These are phyloP conservation scores for Areca catechu DNA, from an alignment of 176 grass and related monocot genomes.

Conservation along the genomic window DNA sequence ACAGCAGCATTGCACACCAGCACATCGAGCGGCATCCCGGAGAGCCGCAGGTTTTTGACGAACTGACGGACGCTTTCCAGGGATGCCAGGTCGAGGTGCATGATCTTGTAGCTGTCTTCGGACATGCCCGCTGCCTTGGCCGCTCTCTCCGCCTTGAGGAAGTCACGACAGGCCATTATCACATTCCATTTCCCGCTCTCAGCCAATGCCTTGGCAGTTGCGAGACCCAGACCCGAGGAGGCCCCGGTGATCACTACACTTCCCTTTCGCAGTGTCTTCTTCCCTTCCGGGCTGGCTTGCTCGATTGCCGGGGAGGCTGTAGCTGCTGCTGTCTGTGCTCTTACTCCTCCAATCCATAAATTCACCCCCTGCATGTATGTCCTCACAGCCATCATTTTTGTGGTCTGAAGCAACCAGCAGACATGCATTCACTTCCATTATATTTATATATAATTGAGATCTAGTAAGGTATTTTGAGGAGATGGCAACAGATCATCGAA, in stretches of 20 bases:
- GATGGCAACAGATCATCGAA: no score
- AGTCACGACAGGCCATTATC: constrained; percentile 97
- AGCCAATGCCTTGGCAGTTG: constrained; percentile 85
- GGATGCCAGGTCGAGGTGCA: constrained; percentile 90
- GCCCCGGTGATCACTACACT: constrained; percentile 80
- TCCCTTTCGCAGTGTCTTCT: constrained; percentile 93
- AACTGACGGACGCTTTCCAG: constrained; percentile 94
- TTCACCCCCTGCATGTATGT: constrained; percentile 41
- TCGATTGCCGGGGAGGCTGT: constrained; percentile 38
- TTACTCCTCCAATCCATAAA: constrained; percentile 32
- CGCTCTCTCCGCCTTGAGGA: constrained; percentile 74
- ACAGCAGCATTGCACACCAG: constrained; percentile 95
- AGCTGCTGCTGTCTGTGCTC: constrained; percentile 52
- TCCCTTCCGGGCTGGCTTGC: constrained; percentile 31
- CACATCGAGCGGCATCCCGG: constrained; percentile 68
- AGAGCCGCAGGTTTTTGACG: constrained; percentile 42
- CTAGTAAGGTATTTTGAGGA: no score
- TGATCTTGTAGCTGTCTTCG: constrained; percentile 64
- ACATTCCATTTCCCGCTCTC: constrained; percentile 86
- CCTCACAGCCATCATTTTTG: not conserved
- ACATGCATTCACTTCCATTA: no score
- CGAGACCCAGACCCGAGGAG: constrained; percentile 83
- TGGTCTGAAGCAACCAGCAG: no score
- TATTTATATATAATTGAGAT: no score
- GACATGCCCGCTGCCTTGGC: constrained; percentile 82